Evolutionary conservation across 176 grass and related monocot genomes (phyloP), one percentile per base, ranked within the genome.

Genomic region (Paspalum notatum): DNA sequence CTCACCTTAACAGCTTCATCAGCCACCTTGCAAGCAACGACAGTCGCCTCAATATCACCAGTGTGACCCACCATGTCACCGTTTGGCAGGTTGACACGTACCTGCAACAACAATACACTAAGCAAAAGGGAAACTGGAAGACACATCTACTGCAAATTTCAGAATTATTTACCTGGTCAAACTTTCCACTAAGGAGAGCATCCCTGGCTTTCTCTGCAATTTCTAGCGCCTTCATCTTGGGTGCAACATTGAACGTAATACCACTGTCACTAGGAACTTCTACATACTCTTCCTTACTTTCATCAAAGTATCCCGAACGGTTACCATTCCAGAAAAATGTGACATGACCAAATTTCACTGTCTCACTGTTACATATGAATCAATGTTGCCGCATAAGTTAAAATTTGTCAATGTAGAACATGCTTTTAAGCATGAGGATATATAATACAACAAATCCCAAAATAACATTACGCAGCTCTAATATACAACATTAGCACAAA

Each of bases 251-350:
- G 67, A 99, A 99, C 66, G 96, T 99, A 77, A 99, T 99, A 70
- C 96, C 96, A 73, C 12, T 68, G n/a, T 99, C 96, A 80, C 96
- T 99, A 57, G 90, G 96, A 83, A 99, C 73, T 79, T 99, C 96
- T 11, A 95, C 86, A 48, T 99, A 99, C 63, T 95, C 88, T 88
- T 99, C 96, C 90, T 89, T 95, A 1, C 84, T 76, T 48, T 85
- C 60, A 54, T 99, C 90, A n/a, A 99, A 99, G 79, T 91, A 99
- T 60, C 96, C 96, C 1, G 96, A 99, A 44, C 96, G 96, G 77
- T 99, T 99, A n/a, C 96, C 96, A 4, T 99, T 99, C 96, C 96
- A 99, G 93, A 99, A 99, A 88, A 99, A 99, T 44, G 96, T 99
- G 79, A 99, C 96, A 70, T 99, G 96, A 54, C 96, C 96, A 62